Evolutionary conservation across 2,329 filamentous ascomycete species (phyloP), one percentile per base, ranked within the genome.

Genomic region (Phaeophleospora eucalypticola): DNA sequence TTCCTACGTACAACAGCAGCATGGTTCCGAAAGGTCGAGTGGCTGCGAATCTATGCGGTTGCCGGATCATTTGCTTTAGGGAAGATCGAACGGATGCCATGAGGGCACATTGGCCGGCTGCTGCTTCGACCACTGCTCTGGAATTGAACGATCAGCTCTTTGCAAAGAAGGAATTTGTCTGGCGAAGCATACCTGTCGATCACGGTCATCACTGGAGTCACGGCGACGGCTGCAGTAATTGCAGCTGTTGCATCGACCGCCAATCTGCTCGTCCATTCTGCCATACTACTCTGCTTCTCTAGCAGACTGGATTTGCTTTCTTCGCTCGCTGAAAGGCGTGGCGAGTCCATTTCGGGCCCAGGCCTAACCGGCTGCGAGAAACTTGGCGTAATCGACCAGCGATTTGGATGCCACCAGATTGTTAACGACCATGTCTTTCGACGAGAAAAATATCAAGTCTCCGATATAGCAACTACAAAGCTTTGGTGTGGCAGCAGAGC

Each of bases 81-180:
- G 52, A 51, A 4, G 38, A 21, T 42, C 33, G 40, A 3, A 49
- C 36, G 14, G 52, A 52, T 1, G 34, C 36, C 20, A 52, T 20
- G 9, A 57, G 41, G 10, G 52, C 34, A 14, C 34, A 37, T 15
- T 43, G 51, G n/a, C 46, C 52, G 34, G 52, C 46, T 27, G 51
- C 54, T 17, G 47, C 43, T 38, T 59, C 54, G 12, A 53, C 48
- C 3, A 59, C 54, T 44, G 54, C 54, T 50, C 56, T 59, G 9
- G 3, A 29, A 6, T 29, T 12, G n/a, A n/a, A n/a, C n/a, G n/a
- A n/a, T n/a, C n/a, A n/a, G n/a, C n/a, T n/a, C n/a, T n/a, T n/a
- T n/a, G n/a, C n/a, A n/a, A n/a, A n/a, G n/a, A n/a, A n/a, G n/a
- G n/a, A n/a, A n/a, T n/a, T n/a, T n/a, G n/a, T n/a, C n/a, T n/a